A percentile compares a stretch with the other conserved stretches of the same genome.
Conservation (phyloP, 805 yeast genomes). For the Lipomyces yamadae region DNA sequence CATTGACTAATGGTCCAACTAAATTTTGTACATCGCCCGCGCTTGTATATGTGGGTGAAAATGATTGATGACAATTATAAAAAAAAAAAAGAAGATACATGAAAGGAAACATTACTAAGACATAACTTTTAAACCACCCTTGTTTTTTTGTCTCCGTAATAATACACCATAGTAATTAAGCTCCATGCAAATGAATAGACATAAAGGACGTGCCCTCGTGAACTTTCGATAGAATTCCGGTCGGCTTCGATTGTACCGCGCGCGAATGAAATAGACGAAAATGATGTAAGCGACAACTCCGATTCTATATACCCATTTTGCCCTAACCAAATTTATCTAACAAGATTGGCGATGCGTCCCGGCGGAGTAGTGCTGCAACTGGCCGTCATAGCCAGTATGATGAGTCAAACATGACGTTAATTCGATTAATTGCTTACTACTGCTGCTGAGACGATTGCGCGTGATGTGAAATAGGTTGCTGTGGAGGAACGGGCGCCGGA, state of each 20-base stretch:
- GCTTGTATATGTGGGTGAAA: background rate
- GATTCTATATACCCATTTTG: background rate
- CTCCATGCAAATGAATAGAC: background rate
- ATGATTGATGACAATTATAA: background rate
- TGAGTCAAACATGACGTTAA: background rate
- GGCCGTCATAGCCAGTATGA: background rate
- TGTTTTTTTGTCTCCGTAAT: background rate
- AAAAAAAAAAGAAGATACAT: background rate
- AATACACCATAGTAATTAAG: background rate
- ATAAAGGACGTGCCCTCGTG: background rate
- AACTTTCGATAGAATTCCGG: background rate
- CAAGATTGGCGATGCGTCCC: background rate
- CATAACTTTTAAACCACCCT: background rate
- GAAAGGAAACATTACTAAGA: background rate
- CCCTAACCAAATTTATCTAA: conserved; percentile 1
- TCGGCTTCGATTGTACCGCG: background rate
- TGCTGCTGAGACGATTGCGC: background rate
- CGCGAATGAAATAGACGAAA: background rate
- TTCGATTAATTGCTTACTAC: background rate
- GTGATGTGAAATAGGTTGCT: background rate
- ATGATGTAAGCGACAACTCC: conserved; percentile 1
- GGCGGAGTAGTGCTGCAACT: background rate
- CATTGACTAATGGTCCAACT: background rate
- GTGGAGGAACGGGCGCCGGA: conserved; percentile 1
- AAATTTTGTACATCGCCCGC: background rate